phyloP scores from a whole-genome alignment of 2,329 filamentous ascomycete species.

The Aurifilum marmelostoma region DNA sequence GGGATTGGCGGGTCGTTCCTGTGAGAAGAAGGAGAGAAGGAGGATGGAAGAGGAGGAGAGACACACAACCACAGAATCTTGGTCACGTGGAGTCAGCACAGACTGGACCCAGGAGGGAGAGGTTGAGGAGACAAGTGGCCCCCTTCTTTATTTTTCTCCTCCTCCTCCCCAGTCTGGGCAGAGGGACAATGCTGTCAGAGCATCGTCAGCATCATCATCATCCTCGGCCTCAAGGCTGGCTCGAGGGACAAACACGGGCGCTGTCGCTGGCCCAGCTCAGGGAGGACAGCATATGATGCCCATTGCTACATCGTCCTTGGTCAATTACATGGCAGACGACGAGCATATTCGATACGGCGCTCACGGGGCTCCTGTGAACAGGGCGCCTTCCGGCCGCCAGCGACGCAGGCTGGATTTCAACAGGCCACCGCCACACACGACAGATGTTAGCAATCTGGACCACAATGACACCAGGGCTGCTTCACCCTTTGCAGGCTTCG shows the following conservation, averaged over 20 bases:
- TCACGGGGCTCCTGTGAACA: background rate
- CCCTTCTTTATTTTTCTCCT: constrained; percentile 13
- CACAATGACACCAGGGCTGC: constrained; percentile 43
- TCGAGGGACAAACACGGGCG: constrained; percentile 3
- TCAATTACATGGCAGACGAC: constrained; percentile 20
- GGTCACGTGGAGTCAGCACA: constrained; percentile 38
- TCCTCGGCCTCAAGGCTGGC: background rate
- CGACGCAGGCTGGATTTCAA: constrained; percentile 46
- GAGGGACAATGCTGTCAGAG: constrained; percentile 13
- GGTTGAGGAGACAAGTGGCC: constrained; percentile 18
- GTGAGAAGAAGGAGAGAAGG: constrained; percentile 14
- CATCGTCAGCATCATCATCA: constrained; percentile 7
- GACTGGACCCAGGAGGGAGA: constrained; percentile 28
- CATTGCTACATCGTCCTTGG: constrained; percentile 22
- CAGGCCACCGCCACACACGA: constrained; percentile 46
- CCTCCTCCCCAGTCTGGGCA: constrained; percentile 16
- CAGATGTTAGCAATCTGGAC: constrained; percentile 55
- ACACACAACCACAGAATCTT: constrained; percentile 6
- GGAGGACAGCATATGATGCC: constrained; percentile 14
- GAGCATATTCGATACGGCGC: constrained; percentile 15
- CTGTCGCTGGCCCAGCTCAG: background rate
- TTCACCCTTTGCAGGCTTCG: constrained; percentile 32
- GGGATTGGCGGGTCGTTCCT: constrained; percentile 28
- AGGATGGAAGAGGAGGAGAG: constrained; percentile 34
- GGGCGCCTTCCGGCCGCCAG: constrained; percentile 22